Conservation (phyloP, 2,329 filamentous ascomycete genomes). For the Xylariaceae sp. region DNA sequence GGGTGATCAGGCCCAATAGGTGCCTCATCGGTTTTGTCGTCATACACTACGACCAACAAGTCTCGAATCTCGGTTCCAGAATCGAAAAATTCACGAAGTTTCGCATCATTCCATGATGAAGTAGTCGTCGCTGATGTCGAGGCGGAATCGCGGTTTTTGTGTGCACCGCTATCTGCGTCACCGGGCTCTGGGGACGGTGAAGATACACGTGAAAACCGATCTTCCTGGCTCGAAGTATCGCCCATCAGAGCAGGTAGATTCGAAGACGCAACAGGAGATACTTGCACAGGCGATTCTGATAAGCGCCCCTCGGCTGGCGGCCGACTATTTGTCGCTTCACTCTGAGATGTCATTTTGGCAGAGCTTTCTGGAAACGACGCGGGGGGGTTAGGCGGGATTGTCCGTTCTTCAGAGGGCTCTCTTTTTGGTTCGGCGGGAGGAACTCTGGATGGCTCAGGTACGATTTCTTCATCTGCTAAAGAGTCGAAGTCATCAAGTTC, state of each 20-base stretch:
- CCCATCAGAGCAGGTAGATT: constrained; percentile 64
- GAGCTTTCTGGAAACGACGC: constrained; percentile 43
- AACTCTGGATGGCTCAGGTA: constrained; percentile 27
- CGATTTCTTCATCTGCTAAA: constrained; percentile 46
- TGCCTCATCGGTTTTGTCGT: constrained; percentile 81
- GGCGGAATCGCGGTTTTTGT: constrained; percentile 47
- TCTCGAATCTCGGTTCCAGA: constrained; percentile 85
- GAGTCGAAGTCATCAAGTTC: constrained; percentile 69
- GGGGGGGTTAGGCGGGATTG: constrained; percentile 35
- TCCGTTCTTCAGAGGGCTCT: constrained; percentile 26
- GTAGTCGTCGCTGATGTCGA: constrained; percentile 54
- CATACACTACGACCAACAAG: constrained; percentile 84
- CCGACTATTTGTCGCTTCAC: constrained; percentile 32
- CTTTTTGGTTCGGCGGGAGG: constrained; percentile 28
- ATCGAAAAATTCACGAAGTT: constrained; percentile 84
- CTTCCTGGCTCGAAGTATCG: constrained; percentile 68
- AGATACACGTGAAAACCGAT: constrained; percentile 57
- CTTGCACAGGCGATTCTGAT: constrained; percentile 65
- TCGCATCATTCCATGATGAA: constrained; percentile 80
- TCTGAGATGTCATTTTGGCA: constrained; percentile 32
- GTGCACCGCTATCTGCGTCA: constrained; percentile 43
- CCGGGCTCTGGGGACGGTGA: constrained; percentile 61
- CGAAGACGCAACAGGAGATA: constrained; percentile 52
- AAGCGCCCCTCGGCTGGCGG: constrained; percentile 42
- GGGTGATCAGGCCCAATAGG: constrained; percentile 83